Percentiles rank a stretch among this genome's conserved stretches.
phyloP scores from a whole-genome alignment of 2,329 filamentous ascomycete genomes.

The Cladobotryum mycophilum region DNA sequence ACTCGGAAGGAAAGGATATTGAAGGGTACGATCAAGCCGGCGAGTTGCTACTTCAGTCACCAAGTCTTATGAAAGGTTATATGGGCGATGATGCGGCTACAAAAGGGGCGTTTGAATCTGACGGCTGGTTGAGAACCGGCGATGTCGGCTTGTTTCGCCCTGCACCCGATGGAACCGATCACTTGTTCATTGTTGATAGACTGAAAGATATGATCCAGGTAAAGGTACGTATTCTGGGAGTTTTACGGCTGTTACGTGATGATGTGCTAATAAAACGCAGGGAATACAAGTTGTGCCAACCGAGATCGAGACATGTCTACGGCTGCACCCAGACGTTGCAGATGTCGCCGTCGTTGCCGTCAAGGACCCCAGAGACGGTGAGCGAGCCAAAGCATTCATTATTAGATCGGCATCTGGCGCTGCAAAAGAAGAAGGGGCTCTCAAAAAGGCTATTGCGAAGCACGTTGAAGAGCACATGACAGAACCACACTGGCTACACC shows the following conservation, averaged over 20 bases:
- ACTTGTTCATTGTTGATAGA: constrained; percentile 2
- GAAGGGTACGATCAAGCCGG: not conserved
- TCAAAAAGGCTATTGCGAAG: not conserved
- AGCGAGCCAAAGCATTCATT: constrained; percentile 3
- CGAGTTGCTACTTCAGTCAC: constrained; percentile 1
- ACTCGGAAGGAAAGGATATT: not conserved
- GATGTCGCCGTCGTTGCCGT: constrained; percentile 1
- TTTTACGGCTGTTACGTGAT: no score
- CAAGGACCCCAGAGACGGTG: not conserved
- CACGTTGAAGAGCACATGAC: not conserved
- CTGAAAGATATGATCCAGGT: constrained; percentile 3
- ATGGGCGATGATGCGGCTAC: not conserved
- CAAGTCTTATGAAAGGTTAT: not conserved
- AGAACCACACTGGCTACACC: not conserved
- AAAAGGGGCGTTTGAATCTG: not conserved
- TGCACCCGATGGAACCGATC: not conserved
- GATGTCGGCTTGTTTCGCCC: constrained; percentile 1
- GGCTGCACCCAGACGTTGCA: not conserved
- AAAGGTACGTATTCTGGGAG: not conserved
- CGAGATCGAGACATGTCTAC: not conserved
- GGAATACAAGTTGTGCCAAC: not conserved
- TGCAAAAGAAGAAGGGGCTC: not conserved
- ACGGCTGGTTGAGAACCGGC: not conserved
- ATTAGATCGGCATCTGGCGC: not conserved
- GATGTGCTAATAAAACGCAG: not conserved